Evolutionary conservation across 106 monocot species (phyloP).

Genomic region (Platanthera zijinensis): DNA sequence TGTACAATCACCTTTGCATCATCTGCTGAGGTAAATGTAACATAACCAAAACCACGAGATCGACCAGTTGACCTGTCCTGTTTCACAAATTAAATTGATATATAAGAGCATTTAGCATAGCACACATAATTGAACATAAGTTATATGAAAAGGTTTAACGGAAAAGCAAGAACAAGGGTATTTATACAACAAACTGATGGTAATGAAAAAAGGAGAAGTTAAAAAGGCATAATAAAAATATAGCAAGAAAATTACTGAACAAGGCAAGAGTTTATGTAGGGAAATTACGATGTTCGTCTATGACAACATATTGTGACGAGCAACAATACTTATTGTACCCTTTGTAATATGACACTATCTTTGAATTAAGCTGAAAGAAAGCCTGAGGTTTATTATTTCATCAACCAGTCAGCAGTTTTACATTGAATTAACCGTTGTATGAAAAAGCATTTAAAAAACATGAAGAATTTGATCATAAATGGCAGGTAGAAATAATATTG

Average conservation of each 20-base stretch:
- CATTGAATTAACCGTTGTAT: not conserved
- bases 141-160: too few relatives aligned
- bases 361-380: too few relatives aligned
- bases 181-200: too few relatives aligned
- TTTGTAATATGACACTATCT: too few relatives aligned
- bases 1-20: slow-evolving; percentile 42
- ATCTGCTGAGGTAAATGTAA: slow-evolving; percentile 48
- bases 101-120: not conserved
- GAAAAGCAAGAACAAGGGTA: too few relatives aligned
- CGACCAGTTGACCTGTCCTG: slow-evolving; percentile 59
- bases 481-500: not conserved
- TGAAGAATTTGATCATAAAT: not conserved
- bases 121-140: too few relatives aligned
- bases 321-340: too few relatives aligned
- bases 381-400: too few relatives aligned
- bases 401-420: not conserved
- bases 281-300: too few relatives aligned
- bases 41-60: slow-evolving; percentile 66
- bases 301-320: too few relatives aligned
- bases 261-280: not conserved
- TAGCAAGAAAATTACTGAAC: not conserved
- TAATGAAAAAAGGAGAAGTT: not conserved
- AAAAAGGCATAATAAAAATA: not conserved
- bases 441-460: not conserved
- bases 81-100: not conserved